These are phyloP conservation scores for Botrytis sinoallii DNA, from an alignment of 2,329 filamentous ascomycete species.

Conservation along the genomic window DNA sequence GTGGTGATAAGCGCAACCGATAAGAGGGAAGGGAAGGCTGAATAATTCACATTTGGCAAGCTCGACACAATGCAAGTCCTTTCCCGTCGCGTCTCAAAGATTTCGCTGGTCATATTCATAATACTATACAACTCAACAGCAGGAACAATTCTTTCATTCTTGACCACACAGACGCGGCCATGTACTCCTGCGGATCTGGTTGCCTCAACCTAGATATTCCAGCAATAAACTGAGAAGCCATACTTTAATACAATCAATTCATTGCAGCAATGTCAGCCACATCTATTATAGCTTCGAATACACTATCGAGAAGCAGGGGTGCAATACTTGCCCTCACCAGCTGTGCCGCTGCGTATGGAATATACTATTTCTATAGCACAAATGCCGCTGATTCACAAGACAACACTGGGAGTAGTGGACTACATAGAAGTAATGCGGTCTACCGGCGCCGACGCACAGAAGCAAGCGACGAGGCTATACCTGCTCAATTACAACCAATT, in stretches of 20 bases:
- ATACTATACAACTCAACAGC: not conserved
- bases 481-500: not conserved
- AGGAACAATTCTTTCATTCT: not conserved
- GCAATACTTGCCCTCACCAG: slow-evolving; percentile 55
- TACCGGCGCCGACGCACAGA: slow-evolving; percentile 44
- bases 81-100: not conserved
- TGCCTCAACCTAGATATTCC: not conserved
- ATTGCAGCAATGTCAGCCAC: slow-evolving; percentile 38
- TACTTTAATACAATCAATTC: not conserved
- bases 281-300: slow-evolving; percentile 49
- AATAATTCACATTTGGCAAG: slow-evolving; percentile 7
- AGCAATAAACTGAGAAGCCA: not conserved
- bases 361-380: slow-evolving; percentile 55
- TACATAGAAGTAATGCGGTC: slow-evolving; percentile 67
- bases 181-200: slow-evolving; percentile 10
- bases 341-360: slow-evolving; percentile 53
- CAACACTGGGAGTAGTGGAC: slow-evolving; percentile 22
- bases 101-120: not conserved
- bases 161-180: not conserved
- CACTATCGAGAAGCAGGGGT: slow-evolving; percentile 52
- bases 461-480: not conserved
- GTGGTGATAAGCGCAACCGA: not conserved
- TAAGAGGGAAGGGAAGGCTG: slow-evolving; percentile 9
- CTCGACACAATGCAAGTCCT: not conserved
- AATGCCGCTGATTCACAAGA: not conserved